A percentile compares a stretch with the other conserved stretches of the same genome.
Conservation (phyloP, 2,329 filamentous ascomycete species). For the Botryosphaeria dothidea region DNA sequence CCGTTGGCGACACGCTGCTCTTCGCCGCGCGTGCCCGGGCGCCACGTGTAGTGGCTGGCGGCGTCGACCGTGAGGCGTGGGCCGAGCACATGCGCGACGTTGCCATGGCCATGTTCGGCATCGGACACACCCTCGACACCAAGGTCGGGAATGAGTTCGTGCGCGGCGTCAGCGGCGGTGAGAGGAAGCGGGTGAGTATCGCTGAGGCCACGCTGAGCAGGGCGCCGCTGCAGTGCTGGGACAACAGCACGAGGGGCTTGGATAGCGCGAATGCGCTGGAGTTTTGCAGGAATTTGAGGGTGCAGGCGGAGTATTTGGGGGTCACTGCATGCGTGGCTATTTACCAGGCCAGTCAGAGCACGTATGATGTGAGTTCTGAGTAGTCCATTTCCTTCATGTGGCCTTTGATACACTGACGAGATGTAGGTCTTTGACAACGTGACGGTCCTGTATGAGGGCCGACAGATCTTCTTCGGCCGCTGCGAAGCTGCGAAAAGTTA, state of each 20-base stretch:
- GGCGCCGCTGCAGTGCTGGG: conserved; percentile 70
- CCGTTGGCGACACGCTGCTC: conserved; percentile 75
- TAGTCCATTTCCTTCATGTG: too few relatives aligned
- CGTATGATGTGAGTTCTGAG: conserved; percentile 54
- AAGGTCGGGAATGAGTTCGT: conserved; percentile 74
- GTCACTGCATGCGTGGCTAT: conserved; percentile 70
- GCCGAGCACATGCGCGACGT: conserved; percentile 68
- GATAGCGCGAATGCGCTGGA: conserved; percentile 76
- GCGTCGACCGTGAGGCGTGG: conserved; percentile 56
- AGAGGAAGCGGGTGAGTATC: conserved; percentile 80
- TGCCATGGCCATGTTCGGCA: conserved; percentile 74
- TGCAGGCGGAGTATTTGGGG: conserved; percentile 67
- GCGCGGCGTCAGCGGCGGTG: conserved; percentile 72
- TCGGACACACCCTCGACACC: conserved; percentile 72
- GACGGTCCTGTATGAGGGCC: conserved; percentile 66
- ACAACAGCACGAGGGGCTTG: conserved; percentile 73
- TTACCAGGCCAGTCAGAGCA: conserved; percentile 69
- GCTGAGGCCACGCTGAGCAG: conserved; percentile 72
- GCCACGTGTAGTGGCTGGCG: conserved; percentile 61
- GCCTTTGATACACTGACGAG: background rate
- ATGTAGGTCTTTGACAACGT: conserved; percentile 64
- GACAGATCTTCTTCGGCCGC: conserved; percentile 71
- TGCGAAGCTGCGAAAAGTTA: conserved; percentile 65
- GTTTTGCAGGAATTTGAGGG: conserved; percentile 69
- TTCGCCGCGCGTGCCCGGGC: conserved; percentile 74